These are phyloP conservation scores for Penicillium ucsense DNA, from an alignment of 495 filamentous ascomycete genomes.

Conservation along the genomic window DNA sequence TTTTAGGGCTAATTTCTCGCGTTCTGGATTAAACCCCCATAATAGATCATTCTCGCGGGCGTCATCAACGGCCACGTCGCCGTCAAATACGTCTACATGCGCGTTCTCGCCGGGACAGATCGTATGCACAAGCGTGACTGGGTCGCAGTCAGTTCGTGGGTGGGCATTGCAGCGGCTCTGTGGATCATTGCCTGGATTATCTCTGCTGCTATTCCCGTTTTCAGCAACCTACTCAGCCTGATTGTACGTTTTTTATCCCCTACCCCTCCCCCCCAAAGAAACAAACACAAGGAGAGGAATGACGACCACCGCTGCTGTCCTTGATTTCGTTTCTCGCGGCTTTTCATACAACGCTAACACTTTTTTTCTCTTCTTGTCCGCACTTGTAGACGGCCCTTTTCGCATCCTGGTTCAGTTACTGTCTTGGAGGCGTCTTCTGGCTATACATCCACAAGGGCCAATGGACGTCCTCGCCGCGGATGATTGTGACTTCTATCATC, in stretches of 20 bases:
- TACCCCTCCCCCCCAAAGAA: too few relatives aligned
- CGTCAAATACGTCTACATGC: conserved; percentile 56
- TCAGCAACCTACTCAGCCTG: conserved; percentile 51
- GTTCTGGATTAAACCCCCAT: too few relatives aligned
- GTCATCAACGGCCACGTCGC: conserved; percentile 63
- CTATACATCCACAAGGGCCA: conserved; percentile 27
- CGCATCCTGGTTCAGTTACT: conserved; percentile 37
- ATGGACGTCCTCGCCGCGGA: conserved; percentile 20
- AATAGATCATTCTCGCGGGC: conserved; percentile 41
- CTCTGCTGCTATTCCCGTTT: conserved; percentile 62
- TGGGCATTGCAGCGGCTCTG: conserved; percentile 41
- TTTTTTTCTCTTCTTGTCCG: too few relatives aligned
- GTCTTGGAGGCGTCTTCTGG: conserved; percentile 35
- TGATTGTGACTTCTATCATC: conserved; percentile 23
- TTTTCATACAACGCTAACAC: too few relatives aligned
- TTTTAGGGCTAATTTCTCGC: not conserved
- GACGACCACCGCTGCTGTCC: not conserved
- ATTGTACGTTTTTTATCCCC: conserved; percentile 27
- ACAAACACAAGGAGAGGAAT: too few relatives aligned
- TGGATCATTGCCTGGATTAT: conserved; percentile 64
- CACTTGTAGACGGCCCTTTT: conserved; percentile 29
- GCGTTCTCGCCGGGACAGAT: conserved; percentile 48
- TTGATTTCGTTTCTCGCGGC: not conserved
- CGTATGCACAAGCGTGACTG: conserved; percentile 52
- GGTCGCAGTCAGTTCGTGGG: conserved; percentile 43